Percentiles rank a stretch among this genome's conserved stretches.
Evolutionary conservation across 192 early-diverging fungal genomes (phyloP).

Genomic region (Spizellomyces sp.): DNA sequence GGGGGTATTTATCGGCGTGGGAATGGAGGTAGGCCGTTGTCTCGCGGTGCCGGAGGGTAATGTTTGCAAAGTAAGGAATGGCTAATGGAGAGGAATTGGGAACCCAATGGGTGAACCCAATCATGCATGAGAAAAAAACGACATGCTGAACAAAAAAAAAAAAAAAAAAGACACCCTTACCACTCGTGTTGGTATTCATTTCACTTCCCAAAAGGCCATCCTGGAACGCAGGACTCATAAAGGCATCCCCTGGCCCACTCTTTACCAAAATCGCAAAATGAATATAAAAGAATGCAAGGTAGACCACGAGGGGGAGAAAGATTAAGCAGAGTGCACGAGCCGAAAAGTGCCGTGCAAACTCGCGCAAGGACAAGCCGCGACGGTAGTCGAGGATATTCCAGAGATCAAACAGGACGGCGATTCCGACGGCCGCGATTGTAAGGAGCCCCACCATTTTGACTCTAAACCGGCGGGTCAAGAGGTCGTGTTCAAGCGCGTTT

Average conservation of each 20-base stretch:
- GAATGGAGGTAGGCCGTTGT: slow-evolving; percentile 82
- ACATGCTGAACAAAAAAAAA: not conserved
- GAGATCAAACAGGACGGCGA: slow-evolving; percentile 82
- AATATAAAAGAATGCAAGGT: slow-evolving; percentile 86
- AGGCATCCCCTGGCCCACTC: slow-evolving; percentile 89
- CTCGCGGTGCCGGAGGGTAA: slow-evolving; percentile 78
- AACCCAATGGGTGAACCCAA: not conserved
- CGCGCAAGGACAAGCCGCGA: slow-evolving; percentile 63
- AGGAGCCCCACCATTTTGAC: slow-evolving; percentile 98
- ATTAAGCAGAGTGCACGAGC: slow-evolving; percentile 85
- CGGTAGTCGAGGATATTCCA: slow-evolving; percentile 90
- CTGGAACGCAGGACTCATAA: slow-evolving; percentile 91
- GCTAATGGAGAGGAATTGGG: slow-evolving; percentile 42
- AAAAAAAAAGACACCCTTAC: slow-evolving; percentile 12
- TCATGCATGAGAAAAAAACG: too few relatives aligned
- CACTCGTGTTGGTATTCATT: slow-evolving; percentile 58
- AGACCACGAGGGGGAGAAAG: slow-evolving; percentile 74
- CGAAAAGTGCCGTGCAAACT: slow-evolving; percentile 80
- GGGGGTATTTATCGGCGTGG: slow-evolving; percentile 73
- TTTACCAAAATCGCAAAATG: slow-evolving; percentile 85
- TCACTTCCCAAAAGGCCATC: slow-evolving; percentile 76
- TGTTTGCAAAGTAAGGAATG: slow-evolving; percentile 78
- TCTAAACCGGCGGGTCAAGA: slow-evolving; percentile 36
- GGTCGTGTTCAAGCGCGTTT: not conserved
- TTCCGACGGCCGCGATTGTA: slow-evolving; percentile 80